Conservation (phyloP, 805 yeast genomes). For the Candida xiaguanensis region DNA sequence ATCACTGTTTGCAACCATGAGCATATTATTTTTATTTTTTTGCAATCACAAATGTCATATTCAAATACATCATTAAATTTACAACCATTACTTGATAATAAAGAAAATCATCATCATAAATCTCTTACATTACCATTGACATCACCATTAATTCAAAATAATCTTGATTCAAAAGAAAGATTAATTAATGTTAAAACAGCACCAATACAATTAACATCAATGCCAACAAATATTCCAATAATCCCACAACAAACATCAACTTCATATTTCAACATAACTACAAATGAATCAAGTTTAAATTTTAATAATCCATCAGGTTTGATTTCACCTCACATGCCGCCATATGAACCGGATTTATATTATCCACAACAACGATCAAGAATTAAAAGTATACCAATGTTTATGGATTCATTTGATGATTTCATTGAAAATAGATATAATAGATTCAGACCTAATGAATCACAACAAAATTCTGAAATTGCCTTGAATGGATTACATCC, state of each 20-base stretch:
- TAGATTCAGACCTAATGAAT: conserved; percentile 30
- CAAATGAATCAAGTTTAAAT: background rate
- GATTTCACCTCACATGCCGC: conserved; percentile 20
- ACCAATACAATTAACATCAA: background rate
- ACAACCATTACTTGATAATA: background rate
- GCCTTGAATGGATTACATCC: conserved; percentile 26
- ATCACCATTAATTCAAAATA: conserved; percentile 4
- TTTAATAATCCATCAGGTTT: background rate
- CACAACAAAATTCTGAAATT: conserved; percentile 28
- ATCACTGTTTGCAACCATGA: background rate
- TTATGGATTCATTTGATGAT: conserved; percentile 16
- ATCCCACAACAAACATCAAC: background rate
- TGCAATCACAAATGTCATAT: conserved; percentile 1
- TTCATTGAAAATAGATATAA: conserved; percentile 28
- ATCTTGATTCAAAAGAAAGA: background rate
- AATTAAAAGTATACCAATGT: background rate
- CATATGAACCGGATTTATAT: conserved; percentile 13
- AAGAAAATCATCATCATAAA: conserved; percentile 1
- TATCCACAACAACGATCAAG: background rate
- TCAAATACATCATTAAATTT: background rate
- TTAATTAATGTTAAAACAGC: background rate
- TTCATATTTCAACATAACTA: background rate
- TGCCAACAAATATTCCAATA: background rate
- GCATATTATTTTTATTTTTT: background rate
- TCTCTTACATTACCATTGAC: conserved; percentile 6